Evolutionary conservation across 768 basidiomycete species (phyloP).

Genomic region (Clavulina sp.): DNA sequence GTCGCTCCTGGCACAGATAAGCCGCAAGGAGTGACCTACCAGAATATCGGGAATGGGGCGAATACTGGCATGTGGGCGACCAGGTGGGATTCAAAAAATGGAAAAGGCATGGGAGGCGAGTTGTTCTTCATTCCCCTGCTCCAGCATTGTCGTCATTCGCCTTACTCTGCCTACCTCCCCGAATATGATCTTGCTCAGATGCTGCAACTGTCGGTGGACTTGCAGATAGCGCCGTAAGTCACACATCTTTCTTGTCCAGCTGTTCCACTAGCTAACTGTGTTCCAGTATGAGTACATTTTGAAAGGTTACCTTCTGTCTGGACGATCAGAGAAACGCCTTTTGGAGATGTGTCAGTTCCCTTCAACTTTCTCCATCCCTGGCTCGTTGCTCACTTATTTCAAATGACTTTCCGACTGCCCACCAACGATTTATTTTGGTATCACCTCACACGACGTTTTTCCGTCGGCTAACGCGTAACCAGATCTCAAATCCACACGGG

Average conservation of each 20-base stretch:
- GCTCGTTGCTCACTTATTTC: neutral
- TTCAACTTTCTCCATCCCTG: neutral
- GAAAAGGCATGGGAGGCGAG: conserved; percentile 20
- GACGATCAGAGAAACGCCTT: conserved; percentile 37
- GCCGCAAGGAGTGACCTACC: too few relatives aligned
- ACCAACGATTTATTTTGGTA: too few relatives aligned
- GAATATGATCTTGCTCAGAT: conserved; percentile 7
- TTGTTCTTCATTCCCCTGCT: conserved; percentile 26
- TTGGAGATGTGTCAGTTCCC: conserved; percentile 45
- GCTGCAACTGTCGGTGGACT: conserved; percentile 4
- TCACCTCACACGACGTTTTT: neutral
- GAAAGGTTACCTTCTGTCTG: conserved; percentile 54
- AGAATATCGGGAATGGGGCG: conserved; percentile 17
- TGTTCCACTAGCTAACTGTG: neutral
- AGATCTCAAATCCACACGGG: conserved; percentile 13
- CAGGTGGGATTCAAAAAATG: conserved; percentile 34
- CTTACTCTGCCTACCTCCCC: conserved; percentile 1
- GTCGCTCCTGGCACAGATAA: too few relatives aligned
- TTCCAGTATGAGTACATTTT: conserved; percentile 50
- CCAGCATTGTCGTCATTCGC: neutral
- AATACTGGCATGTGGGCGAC: conserved; percentile 44
- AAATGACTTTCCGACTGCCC: conserved; percentile 29
- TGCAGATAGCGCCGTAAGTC: conserved; percentile 10
- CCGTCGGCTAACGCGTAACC: neutral
- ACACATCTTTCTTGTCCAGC: neutral